Conservation (phyloP, 1,284 basidiomycete species). For the Fistulinella cinereoalba region DNA sequence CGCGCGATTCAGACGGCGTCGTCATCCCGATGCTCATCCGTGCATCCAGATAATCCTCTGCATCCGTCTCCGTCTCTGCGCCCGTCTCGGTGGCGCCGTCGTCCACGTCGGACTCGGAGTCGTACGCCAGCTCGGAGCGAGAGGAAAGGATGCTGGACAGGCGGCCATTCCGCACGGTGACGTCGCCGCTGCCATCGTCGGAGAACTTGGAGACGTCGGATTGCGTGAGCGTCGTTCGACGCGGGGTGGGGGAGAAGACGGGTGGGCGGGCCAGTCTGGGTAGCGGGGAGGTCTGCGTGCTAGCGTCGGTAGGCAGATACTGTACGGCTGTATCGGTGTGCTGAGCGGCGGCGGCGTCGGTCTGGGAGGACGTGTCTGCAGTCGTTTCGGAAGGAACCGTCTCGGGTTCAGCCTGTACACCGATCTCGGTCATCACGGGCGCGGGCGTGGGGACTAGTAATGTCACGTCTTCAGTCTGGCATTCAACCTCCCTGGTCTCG, state of each 20-base stretch:
- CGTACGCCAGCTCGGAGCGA: constrained; percentile 29
- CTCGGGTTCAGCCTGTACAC: constrained; percentile 33
- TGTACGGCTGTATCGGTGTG: constrained; percentile 43
- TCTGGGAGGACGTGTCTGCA: constrained; percentile 51
- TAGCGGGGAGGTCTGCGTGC: constrained; percentile 40
- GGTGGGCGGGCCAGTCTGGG: constrained; percentile 5
- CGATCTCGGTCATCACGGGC: constrained; percentile 32
- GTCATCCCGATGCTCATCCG: constrained; percentile 65
- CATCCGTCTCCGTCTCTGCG: constrained; percentile 65
- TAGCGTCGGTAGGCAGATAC: constrained; percentile 31
- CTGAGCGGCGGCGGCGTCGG: constrained; percentile 38
- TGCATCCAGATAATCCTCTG: constrained; percentile 82
- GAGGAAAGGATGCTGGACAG: constrained; percentile 34
- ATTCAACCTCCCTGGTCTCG: constrained; percentile 60
- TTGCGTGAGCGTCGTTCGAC: constrained; percentile 50
- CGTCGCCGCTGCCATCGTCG: constrained; percentile 45
- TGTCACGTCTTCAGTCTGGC: constrained; percentile 51
- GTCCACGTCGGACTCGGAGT: constrained; percentile 40
- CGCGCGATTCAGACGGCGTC: constrained; percentile 57
- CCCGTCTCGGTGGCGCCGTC: constrained; percentile 62
- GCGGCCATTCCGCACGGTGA: constrained; percentile 34
- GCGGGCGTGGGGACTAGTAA: constrained; percentile 31
- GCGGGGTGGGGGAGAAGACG: constrained; percentile 26
- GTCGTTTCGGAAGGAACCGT: constrained; percentile 18
- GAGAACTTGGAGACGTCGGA: constrained; percentile 37